Base-by-base conservation (phyloP, 352 stramenopile genomes). In the Thraustochytrium sp. region DNA sequence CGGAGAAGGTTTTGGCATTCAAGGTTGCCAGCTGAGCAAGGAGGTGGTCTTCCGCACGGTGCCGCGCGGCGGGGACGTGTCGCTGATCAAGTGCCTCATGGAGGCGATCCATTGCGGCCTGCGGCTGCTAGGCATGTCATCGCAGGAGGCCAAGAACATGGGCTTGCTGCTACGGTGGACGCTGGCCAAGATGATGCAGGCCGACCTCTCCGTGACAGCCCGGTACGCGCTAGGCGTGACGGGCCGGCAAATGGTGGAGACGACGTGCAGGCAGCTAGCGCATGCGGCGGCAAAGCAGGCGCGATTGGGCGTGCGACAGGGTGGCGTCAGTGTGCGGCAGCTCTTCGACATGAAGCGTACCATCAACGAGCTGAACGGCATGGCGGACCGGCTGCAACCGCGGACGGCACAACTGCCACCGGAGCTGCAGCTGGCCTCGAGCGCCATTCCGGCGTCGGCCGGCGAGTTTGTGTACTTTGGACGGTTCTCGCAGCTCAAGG, bases 401-500 rank as follows among this genome's bases (percentile, higher is more conserved):
- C 8, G n/a, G 18, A 29, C 5, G 23, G 37, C 34, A 8, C 31
- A 55, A 31, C 54, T 64, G 21, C 72, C 82, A 31, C 82, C 68
- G 18, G 46, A 46, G 38, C 59, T 78, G 31, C 37, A 82, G 11
- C 63, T 84, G n/a, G 49, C 75, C 36, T 78, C 51, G 21, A 59
- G 42, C 16, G 56, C 72, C 13, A 85, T 80, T 31, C 54, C 76
- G 2, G 73, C 74, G 37, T 85, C 80, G 73, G 61, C 46, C 2
- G 51, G 54, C 16, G 68, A 85, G 29, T 88, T 87, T 49, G 89
- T 90, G 4, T 89, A 94, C 5, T 96, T 95, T 87, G 93, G 92
- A 18, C 86, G 93, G 55, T 87, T 96, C 29, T 85, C 92, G 51
- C 88, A 91, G 34, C 92, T 96, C 86, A 87, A 92, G 80, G 92